Evolutionary conservation across 2,329 filamentous ascomycete genomes (phyloP).

Genomic region (Daldinia sp.): DNA sequence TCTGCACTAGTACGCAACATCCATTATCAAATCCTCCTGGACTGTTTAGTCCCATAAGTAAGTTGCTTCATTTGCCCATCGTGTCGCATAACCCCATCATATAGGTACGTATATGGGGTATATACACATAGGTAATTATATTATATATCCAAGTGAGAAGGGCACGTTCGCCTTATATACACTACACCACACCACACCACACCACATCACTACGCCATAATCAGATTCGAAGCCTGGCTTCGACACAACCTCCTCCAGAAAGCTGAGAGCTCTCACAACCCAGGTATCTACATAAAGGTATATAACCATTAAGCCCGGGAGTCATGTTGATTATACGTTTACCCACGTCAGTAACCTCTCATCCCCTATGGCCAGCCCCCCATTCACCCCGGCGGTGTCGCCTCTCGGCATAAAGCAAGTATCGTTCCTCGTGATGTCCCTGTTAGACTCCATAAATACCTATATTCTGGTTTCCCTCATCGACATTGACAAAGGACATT

Average conservation of each 20-base stretch:
- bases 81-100: not conserved
- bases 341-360: not conserved
- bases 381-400: not conserved
- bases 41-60: not conserved
- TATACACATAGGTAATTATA: not conserved
- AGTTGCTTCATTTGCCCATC: not conserved
- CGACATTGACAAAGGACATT: not conserved
- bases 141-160: slow-evolving; percentile 17
- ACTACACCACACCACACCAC: not conserved
- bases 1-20: too few species aligned
- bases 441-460: too few species aligned
- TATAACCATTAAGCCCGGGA: slow-evolving; percentile 19
- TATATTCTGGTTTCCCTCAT: too few species aligned
- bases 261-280: slow-evolving; percentile 15
- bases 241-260: slow-evolving; percentile 11
- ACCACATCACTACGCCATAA: not conserved
- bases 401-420: not conserved
- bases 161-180: not conserved
- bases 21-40: not conserved
- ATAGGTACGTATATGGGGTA: not conserved
- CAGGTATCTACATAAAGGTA: not conserved
- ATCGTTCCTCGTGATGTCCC: too few species aligned
- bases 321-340: not conserved
- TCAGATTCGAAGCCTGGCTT: slow-evolving; percentile 29
- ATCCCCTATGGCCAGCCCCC: too few species aligned